Conservation (phyloP, 2,329 filamentous ascomycete genomes). For the Aspergillus sp. region DNA sequence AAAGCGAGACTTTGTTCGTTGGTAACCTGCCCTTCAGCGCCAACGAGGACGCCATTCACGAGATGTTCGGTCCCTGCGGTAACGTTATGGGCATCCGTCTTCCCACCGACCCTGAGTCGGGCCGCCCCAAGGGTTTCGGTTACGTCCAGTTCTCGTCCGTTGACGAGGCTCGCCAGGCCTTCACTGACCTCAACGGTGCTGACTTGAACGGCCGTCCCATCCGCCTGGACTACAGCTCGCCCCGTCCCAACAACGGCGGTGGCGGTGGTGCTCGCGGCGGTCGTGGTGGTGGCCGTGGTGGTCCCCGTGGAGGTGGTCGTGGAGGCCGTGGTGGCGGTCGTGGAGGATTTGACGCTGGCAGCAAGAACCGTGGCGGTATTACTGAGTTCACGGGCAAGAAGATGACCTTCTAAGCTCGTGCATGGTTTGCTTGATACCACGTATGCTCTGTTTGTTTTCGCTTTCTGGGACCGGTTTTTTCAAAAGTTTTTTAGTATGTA, state of each 20-base stretch:
- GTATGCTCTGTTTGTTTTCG: too few species aligned
- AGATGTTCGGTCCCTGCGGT: constrained; percentile 66
- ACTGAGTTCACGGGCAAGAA: constrained; percentile 72
- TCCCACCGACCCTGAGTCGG: constrained; percentile 78
- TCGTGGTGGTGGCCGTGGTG: constrained; percentile 46
- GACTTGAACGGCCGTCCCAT: constrained; percentile 67
- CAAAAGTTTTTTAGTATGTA: constrained; percentile 3
- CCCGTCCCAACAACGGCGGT: constrained; percentile 53
- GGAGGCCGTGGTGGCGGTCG: constrained; percentile 42
- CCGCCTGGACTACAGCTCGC: constrained; percentile 74
- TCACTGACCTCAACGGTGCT: constrained; percentile 62
- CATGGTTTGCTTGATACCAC: constrained; percentile 3
- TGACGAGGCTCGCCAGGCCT: constrained; percentile 73
- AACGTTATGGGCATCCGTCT: constrained; percentile 74
- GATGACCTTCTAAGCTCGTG: constrained; percentile 55
- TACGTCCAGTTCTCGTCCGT: constrained; percentile 78
- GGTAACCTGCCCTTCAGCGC: constrained; percentile 84
- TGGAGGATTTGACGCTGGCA: constrained; percentile 39
- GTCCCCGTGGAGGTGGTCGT: constrained; percentile 46
- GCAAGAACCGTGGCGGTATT: constrained; percentile 49
- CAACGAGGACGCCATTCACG: constrained; percentile 66
- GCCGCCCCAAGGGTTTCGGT: constrained; percentile 83
- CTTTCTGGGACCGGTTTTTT: too few species aligned
- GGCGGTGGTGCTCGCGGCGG: constrained; percentile 39
- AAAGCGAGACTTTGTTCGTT: constrained; percentile 81